phyloP scores from a whole-genome alignment of 352 stramenopile genomes.

The Sclerospora graminicola region DNA sequence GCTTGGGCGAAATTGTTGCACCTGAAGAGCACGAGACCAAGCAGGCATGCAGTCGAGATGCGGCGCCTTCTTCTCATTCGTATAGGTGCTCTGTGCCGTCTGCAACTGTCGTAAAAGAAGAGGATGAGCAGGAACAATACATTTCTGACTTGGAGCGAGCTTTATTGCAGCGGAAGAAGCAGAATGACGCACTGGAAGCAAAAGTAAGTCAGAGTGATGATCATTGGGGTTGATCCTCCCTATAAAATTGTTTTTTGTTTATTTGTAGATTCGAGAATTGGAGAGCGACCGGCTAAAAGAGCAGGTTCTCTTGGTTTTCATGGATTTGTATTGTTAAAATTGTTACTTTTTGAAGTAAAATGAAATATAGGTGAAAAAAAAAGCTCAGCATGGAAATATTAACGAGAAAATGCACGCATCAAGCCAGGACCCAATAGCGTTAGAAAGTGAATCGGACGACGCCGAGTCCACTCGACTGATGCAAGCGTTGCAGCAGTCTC shows the following conservation, averaged over 20 bases:
- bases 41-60: conserved; percentile 19
- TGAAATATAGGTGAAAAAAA: too few relatives aligned
- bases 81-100: not conserved
- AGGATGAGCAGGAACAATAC: conserved; percentile 70
- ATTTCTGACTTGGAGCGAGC: conserved; percentile 67
- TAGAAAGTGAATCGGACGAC: too few relatives aligned
- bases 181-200: conserved; percentile 47
- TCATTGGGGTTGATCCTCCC: conserved; percentile 1
- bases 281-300: too few relatives aligned
- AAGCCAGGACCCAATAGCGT: too few relatives aligned
- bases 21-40: conserved; percentile 25
- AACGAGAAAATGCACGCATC: too few relatives aligned
- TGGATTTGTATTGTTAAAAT: too few relatives aligned
- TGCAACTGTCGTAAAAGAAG: conserved; percentile 10
- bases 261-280: not conserved
- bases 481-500: conserved; percentile 37
- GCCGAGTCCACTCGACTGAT: conserved; percentile 15
- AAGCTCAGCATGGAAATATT: too few relatives aligned
- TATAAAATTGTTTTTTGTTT: conserved; percentile 4
- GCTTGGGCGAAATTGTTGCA: conserved; percentile 60
- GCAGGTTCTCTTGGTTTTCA: too few relatives aligned
- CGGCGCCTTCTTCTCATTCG: conserved; percentile 22
- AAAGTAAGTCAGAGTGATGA: conserved; percentile 26
- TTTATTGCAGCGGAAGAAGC: conserved; percentile 64
- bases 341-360: too few relatives aligned